Evolutionary conservation across 2,329 filamentous ascomycete genomes (phyloP), one percentile per base, ranked within the genome.

Genomic region (Arthroderma sp.): DNA sequence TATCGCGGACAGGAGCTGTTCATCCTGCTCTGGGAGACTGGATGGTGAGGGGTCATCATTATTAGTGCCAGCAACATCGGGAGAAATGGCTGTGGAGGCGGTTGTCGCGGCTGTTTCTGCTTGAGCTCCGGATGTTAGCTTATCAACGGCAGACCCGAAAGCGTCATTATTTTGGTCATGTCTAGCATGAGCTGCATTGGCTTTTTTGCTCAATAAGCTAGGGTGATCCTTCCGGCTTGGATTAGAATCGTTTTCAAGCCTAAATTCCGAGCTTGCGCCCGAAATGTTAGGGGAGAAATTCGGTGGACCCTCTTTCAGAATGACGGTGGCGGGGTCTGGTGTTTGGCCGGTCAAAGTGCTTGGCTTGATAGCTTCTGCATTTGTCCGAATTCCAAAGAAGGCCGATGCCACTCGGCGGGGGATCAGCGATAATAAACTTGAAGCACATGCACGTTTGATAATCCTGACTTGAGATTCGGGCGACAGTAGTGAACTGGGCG

Each of bases 1-100:
- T 50, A 85, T 73, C 53, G 81, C 74, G 48, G 67, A 62, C 38
- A 78, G 63, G 47, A 78, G 68, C 40, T 64, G 66, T 49, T 68
- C 64, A 43, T 75, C 67, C 22, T 73, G 67, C 43, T 67, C 60
- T 40, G 60, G 59, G 32, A 29, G 52, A 49, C 27, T 8, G 22
- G 29, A 38, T 45, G 50, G 48, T 38, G 49, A 43, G 31, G 49
- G 36, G 36, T 10, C 29, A 10, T 47, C 29, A 29, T 40, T 47
- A 42, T 22, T 28, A 27, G 38, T 42, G 28, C 15, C 29, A 22
- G 36, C 15, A 22, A 22, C 15, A 22, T 22, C 15, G 15, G 15
- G 15, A 22, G 15, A 22, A 22, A 22, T 22, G 15, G 15, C 15
- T 22, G 15, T 22, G 15, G 15, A 22, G 15, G 15, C 15, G 15